phyloP scores from a whole-genome alignment of 2,329 filamentous ascomycete species.

The Reticulascus tulasneorum region DNA sequence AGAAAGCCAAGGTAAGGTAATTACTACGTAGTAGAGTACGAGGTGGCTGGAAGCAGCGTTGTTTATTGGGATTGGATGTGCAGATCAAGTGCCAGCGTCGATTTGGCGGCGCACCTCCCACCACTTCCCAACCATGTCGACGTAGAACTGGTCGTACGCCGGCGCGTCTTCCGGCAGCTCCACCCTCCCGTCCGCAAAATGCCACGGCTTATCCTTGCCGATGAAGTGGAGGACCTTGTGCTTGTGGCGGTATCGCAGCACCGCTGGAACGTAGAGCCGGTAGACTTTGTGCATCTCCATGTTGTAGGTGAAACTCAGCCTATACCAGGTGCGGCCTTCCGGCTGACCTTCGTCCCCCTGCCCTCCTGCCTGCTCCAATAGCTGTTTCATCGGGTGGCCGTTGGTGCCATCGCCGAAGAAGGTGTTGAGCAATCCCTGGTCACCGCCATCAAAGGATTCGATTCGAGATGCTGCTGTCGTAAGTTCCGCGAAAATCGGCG shows the following conservation, averaged over 20 bases:
- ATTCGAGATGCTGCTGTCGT: slow-evolving; percentile 57
- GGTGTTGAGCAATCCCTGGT: slow-evolving; percentile 67
- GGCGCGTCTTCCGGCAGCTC: slow-evolving; percentile 6
- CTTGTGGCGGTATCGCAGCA: slow-evolving; percentile 14
- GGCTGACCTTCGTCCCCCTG: background rate
- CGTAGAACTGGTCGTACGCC: slow-evolving; percentile 14
- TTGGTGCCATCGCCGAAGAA: slow-evolving; percentile 48
- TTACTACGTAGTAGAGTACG: no score
- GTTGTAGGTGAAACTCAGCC: slow-evolving; percentile 19
- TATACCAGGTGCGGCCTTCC: slow-evolving; percentile 18
- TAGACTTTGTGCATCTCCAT: slow-evolving; percentile 18
- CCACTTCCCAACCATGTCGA: slow-evolving; percentile 17
- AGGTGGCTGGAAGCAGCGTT: no score
- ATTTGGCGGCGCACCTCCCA: no score
- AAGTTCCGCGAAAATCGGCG: slow-evolving; percentile 61
- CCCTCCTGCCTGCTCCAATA: background rate
- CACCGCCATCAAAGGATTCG: slow-evolving; percentile 70
- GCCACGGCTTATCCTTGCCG: slow-evolving; percentile 64
- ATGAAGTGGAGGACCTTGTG: slow-evolving; percentile 68
- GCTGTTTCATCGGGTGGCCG: slow-evolving; percentile 23
- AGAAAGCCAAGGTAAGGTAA: no score
- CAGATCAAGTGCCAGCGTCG: no score
- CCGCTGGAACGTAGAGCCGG: slow-evolving; percentile 18
- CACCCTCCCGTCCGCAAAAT: slow-evolving; percentile 18
- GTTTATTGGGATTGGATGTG: no score